These are phyloP conservation scores for Solanum gracilifrons DNA, from an alignment of 257 asterid genomes.

Conservation along the genomic window DNA sequence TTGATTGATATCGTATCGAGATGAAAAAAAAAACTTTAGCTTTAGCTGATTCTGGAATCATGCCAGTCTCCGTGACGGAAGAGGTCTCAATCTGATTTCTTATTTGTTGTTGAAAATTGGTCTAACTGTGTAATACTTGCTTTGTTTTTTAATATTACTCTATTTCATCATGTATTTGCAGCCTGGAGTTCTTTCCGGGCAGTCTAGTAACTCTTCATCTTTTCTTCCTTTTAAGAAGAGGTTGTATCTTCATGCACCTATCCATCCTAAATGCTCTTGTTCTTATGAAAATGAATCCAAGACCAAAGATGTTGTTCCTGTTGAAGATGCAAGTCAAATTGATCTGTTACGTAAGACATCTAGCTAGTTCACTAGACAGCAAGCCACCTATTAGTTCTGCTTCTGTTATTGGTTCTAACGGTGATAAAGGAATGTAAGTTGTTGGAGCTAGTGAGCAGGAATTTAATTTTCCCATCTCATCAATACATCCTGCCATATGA, in stretches of 20 bases:
- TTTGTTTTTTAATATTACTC: neutral
- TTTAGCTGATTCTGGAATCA: neutral
- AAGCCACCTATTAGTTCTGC: neutral
- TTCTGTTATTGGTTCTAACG: neutral
- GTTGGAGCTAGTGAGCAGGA: neutral
- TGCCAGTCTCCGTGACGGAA: neutral
- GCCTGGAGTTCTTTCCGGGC: slow-evolving; percentile 34
- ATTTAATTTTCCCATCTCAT: neutral
- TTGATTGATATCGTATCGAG: neutral
- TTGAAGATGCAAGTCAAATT: neutral
- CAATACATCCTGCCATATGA: no score
- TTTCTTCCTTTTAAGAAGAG: slow-evolving; percentile 68
- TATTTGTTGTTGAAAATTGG: neutral
- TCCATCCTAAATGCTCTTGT: slow-evolving; percentile 1
- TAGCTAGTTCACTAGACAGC: neutral
- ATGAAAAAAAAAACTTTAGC: neutral
- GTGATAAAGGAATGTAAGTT: no score
- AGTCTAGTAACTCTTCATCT: slow-evolving; percentile 24
- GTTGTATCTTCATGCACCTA: slow-evolving; percentile 32
- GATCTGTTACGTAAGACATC: neutral
- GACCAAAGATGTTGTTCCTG: neutral
- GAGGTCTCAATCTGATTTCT: neutral
- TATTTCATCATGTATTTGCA: slow-evolving; percentile 12
- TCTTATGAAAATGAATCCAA: neutral
- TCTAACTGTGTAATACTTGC: neutral